Evolutionary conservation across 148 eudicot genomes (phyloP).

Genomic region (Rheum nobile): DNA sequence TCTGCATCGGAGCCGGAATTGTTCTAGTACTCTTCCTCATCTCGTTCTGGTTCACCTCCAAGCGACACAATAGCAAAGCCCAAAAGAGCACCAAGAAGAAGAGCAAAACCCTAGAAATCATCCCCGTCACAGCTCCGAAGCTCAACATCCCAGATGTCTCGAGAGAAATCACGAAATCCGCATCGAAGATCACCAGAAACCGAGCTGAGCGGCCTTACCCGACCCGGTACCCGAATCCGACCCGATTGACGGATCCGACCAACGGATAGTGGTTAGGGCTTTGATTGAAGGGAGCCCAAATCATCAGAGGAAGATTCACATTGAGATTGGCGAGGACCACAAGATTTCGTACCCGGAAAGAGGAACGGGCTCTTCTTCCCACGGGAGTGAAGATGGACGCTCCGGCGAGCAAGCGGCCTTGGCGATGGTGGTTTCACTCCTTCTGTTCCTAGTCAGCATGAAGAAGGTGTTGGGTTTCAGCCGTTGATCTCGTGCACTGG

Average conservation of each 20-base stretch:
- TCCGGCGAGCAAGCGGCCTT: slow-evolving; percentile 19
- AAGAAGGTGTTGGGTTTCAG: too few relatives aligned
- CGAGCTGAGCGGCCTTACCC: not conserved
- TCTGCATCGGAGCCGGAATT: slow-evolving; percentile 47
- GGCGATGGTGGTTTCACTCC: slow-evolving; percentile 8
- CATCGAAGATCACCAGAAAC: too few relatives aligned
- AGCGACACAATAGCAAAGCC: slow-evolving; percentile 18
- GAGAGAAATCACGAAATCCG: slow-evolving; percentile 62
- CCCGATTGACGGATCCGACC: too few relatives aligned
- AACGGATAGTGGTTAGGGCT: too few relatives aligned
- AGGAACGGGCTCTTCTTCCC: slow-evolving; percentile 14
- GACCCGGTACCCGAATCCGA: slow-evolving; percentile 20
- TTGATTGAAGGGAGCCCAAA: too few relatives aligned
- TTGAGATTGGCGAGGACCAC: too few relatives aligned
- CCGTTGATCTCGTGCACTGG: too few relatives aligned
- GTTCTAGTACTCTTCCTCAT: slow-evolving; percentile 47
- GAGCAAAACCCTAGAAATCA: too few relatives aligned
- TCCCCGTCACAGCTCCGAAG: slow-evolving; percentile 5
- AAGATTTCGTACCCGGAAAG: too few relatives aligned
- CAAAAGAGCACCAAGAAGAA: slow-evolving; percentile 6
- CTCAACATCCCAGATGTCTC: slow-evolving; percentile 46
- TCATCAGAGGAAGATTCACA: too few relatives aligned
- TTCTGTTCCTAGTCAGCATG: too few relatives aligned
- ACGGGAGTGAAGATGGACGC: slow-evolving; percentile 27
- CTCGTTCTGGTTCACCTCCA: slow-evolving; percentile 54